phyloP scores from a whole-genome alignment of 73 alveolate genomes.

The Paramecium sexaurelia region DNA sequence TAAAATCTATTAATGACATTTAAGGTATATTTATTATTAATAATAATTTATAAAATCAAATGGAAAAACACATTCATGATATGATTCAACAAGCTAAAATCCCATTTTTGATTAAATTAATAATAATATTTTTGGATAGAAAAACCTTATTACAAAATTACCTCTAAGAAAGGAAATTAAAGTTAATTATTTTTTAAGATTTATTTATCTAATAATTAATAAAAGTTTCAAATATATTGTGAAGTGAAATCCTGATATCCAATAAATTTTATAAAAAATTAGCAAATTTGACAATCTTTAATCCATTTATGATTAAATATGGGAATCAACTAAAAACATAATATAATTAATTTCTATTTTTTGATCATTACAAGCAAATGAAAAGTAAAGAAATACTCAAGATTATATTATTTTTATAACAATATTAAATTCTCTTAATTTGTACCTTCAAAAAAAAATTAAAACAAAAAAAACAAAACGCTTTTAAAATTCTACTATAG shows the following conservation, averaged over 20 bases:
- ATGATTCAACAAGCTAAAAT: neutral
- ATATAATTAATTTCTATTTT: too few relatives aligned
- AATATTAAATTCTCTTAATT: too few relatives aligned
- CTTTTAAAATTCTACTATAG: too few relatives aligned
- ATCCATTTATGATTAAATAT: too few relatives aligned
- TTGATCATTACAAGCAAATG: neutral
- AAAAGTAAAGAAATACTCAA: neutral
- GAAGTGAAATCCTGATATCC: neutral
- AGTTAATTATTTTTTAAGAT: constrained; percentile 19
- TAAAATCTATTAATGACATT: neutral
- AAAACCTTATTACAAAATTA: neutral
- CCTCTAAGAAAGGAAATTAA: neutral
- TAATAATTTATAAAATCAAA: neutral
- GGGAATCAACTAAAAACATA: too few relatives aligned
- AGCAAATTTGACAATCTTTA: too few relatives aligned
- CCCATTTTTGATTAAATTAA: neutral
- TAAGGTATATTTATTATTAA: neutral
- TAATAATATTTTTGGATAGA: neutral
- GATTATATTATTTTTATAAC: constrained; percentile 5
- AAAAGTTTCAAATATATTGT: neutral
- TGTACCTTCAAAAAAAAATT: too few relatives aligned
- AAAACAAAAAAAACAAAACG: too few relatives aligned
- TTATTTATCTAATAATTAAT: neutral
- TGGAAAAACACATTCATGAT: neutral
- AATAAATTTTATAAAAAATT: too few relatives aligned